Percentiles rank a stretch among this genome's conserved stretches.
These are phyloP conservation scores for Cyberlindnera amylophila DNA, from an alignment of 805 yeast species.

Conservation along the genomic window DNA sequence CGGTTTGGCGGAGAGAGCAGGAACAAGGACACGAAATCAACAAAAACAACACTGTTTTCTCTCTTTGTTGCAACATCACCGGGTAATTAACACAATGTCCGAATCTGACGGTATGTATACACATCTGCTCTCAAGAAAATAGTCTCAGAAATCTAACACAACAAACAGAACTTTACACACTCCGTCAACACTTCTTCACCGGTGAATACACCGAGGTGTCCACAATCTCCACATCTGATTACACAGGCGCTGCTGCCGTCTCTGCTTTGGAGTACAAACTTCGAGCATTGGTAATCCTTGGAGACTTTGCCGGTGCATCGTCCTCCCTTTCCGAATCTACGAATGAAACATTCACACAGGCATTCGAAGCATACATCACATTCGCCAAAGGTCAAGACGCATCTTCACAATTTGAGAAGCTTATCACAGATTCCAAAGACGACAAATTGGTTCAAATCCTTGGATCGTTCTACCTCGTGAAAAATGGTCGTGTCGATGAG, in stretches of 20 bases:
- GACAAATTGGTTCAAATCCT: conserved; percentile 35
- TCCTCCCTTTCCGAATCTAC: not conserved
- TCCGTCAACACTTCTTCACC: conserved; percentile 59
- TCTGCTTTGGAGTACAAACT: conserved; percentile 32
- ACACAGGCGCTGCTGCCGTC: conserved; percentile 32
- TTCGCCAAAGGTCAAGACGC: conserved; percentile 24
- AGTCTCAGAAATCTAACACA: not conserved
- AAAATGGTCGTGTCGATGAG: conserved; percentile 37
- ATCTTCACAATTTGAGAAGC: conserved; percentile 17
- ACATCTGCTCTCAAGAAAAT: not conserved
- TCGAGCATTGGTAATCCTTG: conserved; percentile 31
- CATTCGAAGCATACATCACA: conserved; percentile 27
- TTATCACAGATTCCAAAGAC: conserved; percentile 20
- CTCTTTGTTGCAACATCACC: too few species aligned
- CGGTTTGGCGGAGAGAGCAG: too few species aligned
- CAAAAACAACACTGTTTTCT: too few species aligned
- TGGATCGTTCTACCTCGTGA: conserved; percentile 39
- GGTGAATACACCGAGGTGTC: conserved; percentile 49
- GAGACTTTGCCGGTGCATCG: conserved; percentile 21
- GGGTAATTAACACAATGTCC: conserved; percentile 3
- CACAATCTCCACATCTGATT: conserved; percentile 35
- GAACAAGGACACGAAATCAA: too few species aligned
- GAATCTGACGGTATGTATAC: conserved; percentile 17
- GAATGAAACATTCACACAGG: conserved; percentile 13
- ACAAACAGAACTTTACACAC: conserved; percentile 42